A percentile compares a stretch with the other conserved stretches of the same genome.
Evolutionary conservation across 2,329 filamentous ascomycete genomes (phyloP).

Genomic region (Venturia nashicola): DNA sequence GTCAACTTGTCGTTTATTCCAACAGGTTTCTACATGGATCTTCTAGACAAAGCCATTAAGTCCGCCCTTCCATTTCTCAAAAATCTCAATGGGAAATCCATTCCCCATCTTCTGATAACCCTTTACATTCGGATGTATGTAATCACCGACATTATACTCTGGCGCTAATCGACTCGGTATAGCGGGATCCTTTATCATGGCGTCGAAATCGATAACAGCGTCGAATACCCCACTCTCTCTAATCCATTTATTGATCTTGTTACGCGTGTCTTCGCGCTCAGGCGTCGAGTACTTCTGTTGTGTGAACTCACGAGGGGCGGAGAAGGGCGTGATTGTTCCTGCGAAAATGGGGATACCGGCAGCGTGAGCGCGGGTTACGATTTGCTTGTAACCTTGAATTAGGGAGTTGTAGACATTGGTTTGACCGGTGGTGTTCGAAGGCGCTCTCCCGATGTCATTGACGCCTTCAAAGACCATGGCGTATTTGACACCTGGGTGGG

Average conservation of each 20-base stretch:
- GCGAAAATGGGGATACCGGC: background rate
- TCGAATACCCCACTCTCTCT: background rate
- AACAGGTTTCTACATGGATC: background rate
- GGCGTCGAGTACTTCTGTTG: background rate
- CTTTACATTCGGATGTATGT: background rate
- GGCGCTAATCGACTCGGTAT: background rate
- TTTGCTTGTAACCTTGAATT: background rate
- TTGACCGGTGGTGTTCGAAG: background rate
- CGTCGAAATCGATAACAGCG: background rate
- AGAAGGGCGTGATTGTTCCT: background rate
- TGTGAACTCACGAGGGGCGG: background rate
- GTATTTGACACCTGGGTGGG: conserved; percentile 45
- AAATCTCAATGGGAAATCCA: background rate
- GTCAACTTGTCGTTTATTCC: too few species aligned
- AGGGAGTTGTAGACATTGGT: conserved; percentile 18
- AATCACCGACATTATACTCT: background rate
- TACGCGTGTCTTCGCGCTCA: background rate
- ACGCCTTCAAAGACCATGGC: conserved; percentile 57
- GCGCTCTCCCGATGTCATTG: conserved; percentile 47
- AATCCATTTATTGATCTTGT: background rate
- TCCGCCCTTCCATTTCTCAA: background rate
- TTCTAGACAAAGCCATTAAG: background rate
- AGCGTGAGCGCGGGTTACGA: background rate
- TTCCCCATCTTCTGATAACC: background rate
- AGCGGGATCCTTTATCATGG: background rate